These are phyloP conservation scores for Phoma sp. DNA, from an alignment of 2,329 filamentous ascomycete species.

Conservation along the genomic window DNA sequence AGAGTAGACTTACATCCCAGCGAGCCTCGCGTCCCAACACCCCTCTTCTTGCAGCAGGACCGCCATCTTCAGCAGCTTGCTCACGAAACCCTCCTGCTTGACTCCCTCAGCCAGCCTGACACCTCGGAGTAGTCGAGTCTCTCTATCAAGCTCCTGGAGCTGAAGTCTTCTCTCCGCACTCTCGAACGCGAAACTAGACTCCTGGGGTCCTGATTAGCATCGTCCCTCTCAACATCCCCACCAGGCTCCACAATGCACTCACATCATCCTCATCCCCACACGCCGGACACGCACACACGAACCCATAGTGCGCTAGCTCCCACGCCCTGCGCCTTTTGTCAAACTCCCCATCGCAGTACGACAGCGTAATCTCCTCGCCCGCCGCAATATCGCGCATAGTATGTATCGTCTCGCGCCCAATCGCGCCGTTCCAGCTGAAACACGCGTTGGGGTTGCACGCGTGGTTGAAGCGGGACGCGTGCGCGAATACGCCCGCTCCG, in stretches of 20 bases:
- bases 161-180: constrained; percentile 41
- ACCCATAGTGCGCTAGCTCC: constrained; percentile 47
- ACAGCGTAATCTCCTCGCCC: constrained; percentile 49
- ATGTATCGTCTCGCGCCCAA: constrained; percentile 43
- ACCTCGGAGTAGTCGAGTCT: constrained; percentile 29
- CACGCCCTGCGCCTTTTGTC: constrained; percentile 36
- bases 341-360: constrained; percentile 47
- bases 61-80: constrained; percentile 37
- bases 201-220: constrained; percentile 1
- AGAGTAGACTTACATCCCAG: constrained; percentile 32
- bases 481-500: constrained; percentile 45
- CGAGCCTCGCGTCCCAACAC: constrained; percentile 30
- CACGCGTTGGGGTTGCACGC: constrained; percentile 50
- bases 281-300: constrained; percentile 47
- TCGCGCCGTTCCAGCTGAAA: constrained; percentile 44
- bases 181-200: constrained; percentile 30
- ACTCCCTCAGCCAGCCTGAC: constrained; percentile 20
- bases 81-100: constrained; percentile 21
- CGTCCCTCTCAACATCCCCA: not conserved
- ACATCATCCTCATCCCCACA: constrained; percentile 41
- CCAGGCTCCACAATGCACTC: not conserved
- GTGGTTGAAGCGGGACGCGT: constrained; percentile 52
- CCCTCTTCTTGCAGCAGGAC: constrained; percentile 37
- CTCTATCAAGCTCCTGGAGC: constrained; percentile 44
- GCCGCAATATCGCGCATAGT: constrained; percentile 40